Evolutionary conservation across 768 basidiomycete genomes (phyloP).

Genomic region (Fomitopsis pulvina): DNA sequence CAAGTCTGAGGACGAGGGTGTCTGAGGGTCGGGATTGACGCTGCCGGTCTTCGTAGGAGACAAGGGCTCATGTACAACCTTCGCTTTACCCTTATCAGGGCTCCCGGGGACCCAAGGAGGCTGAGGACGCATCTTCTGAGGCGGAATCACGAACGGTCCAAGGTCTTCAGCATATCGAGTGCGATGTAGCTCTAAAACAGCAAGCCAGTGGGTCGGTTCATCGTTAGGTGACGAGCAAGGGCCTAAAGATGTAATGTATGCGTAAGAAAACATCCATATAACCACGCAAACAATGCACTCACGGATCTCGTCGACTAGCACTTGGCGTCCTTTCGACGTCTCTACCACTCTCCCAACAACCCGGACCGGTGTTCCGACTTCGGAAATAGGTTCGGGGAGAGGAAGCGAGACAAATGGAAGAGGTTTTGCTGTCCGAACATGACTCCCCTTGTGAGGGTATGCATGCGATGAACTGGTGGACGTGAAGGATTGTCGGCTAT

Average conservation of each 20-base stretch:
- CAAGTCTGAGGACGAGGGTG: not conserved
- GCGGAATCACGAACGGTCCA: slow-evolving; percentile 43
- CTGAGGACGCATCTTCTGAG: not conserved
- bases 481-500: not conserved
- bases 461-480: not conserved
- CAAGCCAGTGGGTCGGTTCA: slow-evolving; percentile 51
- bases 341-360: slow-evolving; percentile 10
- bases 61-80: not conserved
- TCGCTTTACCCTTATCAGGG: not conserved
- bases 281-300: not conserved
- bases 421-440: not conserved
- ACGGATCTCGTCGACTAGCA: slow-evolving; percentile 15
- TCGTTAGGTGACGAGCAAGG: slow-evolving; percentile 46
- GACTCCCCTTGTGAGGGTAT: not conserved
- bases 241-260: slow-evolving; percentile 26
- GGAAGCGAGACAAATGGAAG: not conserved
- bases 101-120: not conserved
- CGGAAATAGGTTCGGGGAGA: slow-evolving; percentile 8
- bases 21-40: slow-evolving; percentile 2
- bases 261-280: not conserved
- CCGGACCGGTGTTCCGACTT: slow-evolving; percentile 9
- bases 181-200: slow-evolving; percentile 46
- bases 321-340: slow-evolving; percentile 6
- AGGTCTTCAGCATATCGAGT: slow-evolving; percentile 35
- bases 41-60: not conserved